Conservation (phyloP, 225 moss, liverwort and hornwort genomes). For the Lunularia cruciata region DNA sequence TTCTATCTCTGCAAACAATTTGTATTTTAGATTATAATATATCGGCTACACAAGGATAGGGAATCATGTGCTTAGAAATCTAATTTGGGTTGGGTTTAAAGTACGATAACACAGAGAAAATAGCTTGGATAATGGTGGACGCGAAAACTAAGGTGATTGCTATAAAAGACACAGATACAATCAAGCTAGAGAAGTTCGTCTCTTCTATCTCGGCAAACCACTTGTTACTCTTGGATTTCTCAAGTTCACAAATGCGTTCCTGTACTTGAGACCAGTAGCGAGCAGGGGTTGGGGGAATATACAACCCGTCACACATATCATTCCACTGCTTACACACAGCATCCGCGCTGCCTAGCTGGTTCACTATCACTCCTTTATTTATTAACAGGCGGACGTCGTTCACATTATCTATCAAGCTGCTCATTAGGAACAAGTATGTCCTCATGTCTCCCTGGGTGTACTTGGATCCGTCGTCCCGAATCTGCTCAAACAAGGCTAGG, state of each 20-base stretch:
- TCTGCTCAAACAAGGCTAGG: slow-evolving; percentile 21
- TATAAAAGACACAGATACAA: not conserved
- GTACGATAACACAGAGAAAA: not conserved
- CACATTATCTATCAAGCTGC: slow-evolving; percentile 17
- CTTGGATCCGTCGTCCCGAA: not conserved
- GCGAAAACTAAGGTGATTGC: not conserved
- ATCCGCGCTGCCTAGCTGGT: slow-evolving; percentile 14
- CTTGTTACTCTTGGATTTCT: slow-evolving; percentile 14
- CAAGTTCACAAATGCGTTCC: not conserved
- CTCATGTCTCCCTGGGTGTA: not conserved
- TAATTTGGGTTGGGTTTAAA: too few species aligned
- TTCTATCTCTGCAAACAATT: slow-evolving; percentile 3
- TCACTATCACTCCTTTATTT: slow-evolving; percentile 14
- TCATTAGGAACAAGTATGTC: slow-evolving; percentile 22
- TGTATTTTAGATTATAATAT: too few species aligned
- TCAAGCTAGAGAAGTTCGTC: not conserved
- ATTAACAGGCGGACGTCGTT: slow-evolving; percentile 9
- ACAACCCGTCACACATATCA: slow-evolving; percentile 14
- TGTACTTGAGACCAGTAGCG: slow-evolving; percentile 7
- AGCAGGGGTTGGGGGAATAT: slow-evolving; percentile 2
- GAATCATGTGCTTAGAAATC: too few species aligned
- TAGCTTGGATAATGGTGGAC: not conserved
- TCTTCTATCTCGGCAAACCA: slow-evolving; percentile 9
- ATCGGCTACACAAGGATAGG: too few species aligned
- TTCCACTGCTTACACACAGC: slow-evolving; percentile 14